Percentiles rank a stretch among this genome's conserved stretches.
Evolutionary conservation across 2,329 filamentous ascomycete species (phyloP).

Genomic region (Neophaeococcomyces mojaviensis): DNA sequence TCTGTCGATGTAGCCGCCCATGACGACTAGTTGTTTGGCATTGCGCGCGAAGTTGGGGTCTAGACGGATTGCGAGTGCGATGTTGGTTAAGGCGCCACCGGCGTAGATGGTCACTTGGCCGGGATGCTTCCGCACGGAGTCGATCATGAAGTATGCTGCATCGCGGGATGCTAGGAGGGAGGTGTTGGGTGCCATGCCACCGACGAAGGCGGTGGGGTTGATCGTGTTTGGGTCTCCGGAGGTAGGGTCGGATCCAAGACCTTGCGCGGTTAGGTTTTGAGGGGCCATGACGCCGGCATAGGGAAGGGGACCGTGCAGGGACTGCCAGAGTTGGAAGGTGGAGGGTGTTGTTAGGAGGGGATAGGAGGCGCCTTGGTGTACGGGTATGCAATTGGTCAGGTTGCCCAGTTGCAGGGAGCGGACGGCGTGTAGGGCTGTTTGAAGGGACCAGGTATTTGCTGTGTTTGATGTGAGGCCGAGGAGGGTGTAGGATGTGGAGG

Average conservation of each 20-base stretch:
- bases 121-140: conserved; percentile 43
- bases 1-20: conserved; percentile 45
- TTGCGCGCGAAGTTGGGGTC: conserved; percentile 41
- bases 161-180: conserved; percentile 30
- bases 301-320: conserved; percentile 37
- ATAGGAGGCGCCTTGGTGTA: conserved; percentile 40
- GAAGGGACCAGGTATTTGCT: conserved; percentile 40
- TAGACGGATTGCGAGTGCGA: conserved; percentile 41
- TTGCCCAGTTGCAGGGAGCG: conserved; percentile 42
- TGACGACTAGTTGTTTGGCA: conserved; percentile 42
- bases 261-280: conserved; percentile 38
- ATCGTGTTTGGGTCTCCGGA: conserved; percentile 39
- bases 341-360: conserved; percentile 41
- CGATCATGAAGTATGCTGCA: conserved; percentile 42
- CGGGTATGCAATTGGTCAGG: conserved; percentile 40
- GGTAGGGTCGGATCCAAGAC: conserved; percentile 38
- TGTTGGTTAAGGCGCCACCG: conserved; percentile 42
- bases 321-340: conserved; percentile 39
- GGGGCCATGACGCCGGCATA: conserved; percentile 42
- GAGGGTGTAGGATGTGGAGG: conserved; percentile 36
- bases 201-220: conserved; percentile 34
- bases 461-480: conserved; percentile 38
- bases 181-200: conserved; percentile 40
- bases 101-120: conserved; percentile 44
- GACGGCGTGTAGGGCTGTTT: conserved; percentile 40